Percentiles rank a stretch among this genome's conserved stretches.
Evolutionary conservation across 2,329 filamentous ascomycete species (phyloP).

Genomic region (Fusarium sp.): DNA sequence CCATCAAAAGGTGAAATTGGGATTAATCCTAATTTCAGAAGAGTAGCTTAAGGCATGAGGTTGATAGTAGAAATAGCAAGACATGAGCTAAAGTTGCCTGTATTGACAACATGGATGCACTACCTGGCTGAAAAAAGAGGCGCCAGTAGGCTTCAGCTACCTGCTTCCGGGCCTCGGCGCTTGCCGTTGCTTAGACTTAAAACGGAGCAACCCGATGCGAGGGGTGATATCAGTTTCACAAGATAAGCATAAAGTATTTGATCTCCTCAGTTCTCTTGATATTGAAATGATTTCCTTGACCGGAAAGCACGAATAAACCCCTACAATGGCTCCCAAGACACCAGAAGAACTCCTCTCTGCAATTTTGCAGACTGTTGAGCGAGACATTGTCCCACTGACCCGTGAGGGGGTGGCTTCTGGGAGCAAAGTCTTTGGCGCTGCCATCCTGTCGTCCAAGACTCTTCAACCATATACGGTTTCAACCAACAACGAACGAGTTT

Average conservation of each 20-base stretch:
- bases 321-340: conserved; percentile 6
- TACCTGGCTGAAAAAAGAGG: background rate
- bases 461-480: conserved; percentile 64
- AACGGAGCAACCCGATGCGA: background rate
- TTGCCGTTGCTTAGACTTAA: background rate
- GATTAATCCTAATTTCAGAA: background rate
- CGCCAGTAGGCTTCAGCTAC: background rate
- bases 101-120: too few species aligned
- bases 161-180: background rate
- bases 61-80: background rate
- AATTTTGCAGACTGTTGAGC: conserved; percentile 62
- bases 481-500: conserved; percentile 70
- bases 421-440: conserved; percentile 71
- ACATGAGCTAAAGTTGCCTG: background rate
- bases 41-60: background rate
- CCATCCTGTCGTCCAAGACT: conserved; percentile 62
- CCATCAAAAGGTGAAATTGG: background rate
- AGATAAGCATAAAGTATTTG: background rate
- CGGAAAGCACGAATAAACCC: background rate
- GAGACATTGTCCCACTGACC: conserved; percentile 67
- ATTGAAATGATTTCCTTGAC: background rate
- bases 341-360: conserved; percentile 54
- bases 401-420: conserved; percentile 64
- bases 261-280: background rate
- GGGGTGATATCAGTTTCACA: background rate